These are phyloP conservation scores for Monilinia vaccinii-corymbosi DNA, from an alignment of 2,329 filamentous ascomycete genomes.

Conservation along the genomic window DNA sequence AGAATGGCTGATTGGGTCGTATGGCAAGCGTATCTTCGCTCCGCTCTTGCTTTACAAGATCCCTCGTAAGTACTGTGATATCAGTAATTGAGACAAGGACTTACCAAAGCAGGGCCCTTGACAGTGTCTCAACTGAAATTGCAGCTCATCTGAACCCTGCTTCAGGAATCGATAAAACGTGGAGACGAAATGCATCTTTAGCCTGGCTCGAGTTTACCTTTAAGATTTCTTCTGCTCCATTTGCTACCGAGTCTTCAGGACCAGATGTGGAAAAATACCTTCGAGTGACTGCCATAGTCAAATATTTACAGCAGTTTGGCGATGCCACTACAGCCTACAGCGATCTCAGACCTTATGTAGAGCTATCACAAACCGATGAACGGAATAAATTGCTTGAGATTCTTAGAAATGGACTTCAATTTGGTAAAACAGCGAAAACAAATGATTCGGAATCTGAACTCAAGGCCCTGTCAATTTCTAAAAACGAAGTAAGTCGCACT, in stretches of 20 bases:
- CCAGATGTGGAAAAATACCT: neutral
- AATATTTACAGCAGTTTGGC: constrained; percentile 26
- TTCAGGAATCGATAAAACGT: constrained; percentile 28
- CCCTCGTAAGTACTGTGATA: constrained; percentile 19
- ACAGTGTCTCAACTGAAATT: constrained; percentile 20
- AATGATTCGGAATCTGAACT: neutral
- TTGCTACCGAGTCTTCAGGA: constrained; percentile 1
- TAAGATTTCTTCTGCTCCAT: constrained; percentile 9
- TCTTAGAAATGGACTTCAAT: constrained; percentile 9
- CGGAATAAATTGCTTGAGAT: constrained; percentile 13
- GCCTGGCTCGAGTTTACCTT: constrained; percentile 24
- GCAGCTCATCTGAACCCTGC: constrained; percentile 26
- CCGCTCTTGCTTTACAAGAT: constrained; percentile 19
- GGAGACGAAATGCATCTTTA: constrained; percentile 29
- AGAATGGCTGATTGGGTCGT: constrained; percentile 29
- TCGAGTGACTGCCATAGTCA: constrained; percentile 17
- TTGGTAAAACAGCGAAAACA: neutral
- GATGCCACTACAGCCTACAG: constrained; percentile 26
- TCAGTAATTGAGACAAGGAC: neutral
- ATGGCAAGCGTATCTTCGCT: constrained; percentile 26
- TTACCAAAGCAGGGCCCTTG: neutral
- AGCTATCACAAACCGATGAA: constrained; percentile 16
- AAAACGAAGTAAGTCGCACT: constrained; percentile 2
- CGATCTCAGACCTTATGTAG: constrained; percentile 26
- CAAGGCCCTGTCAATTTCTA: neutral